Conservation (phyloP, 768 basidiomycete species). For the Favolaschia claudopus region DNA sequence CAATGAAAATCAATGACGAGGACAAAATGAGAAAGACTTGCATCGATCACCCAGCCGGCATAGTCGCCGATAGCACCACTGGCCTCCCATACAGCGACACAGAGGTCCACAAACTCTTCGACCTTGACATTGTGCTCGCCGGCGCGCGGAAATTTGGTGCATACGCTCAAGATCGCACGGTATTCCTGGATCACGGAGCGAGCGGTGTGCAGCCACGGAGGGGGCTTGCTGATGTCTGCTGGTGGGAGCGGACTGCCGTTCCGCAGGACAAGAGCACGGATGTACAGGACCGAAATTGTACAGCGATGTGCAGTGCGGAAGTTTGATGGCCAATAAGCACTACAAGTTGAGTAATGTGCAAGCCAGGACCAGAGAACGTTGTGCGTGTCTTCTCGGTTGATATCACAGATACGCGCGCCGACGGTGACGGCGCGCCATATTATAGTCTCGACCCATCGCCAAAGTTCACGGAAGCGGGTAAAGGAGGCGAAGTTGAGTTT, state of each 20-base stretch:
- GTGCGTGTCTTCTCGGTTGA: constrained; percentile 43
- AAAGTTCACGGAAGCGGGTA: constrained; percentile 77
- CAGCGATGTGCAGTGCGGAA: constrained; percentile 84
- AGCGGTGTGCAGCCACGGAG: constrained; percentile 70
- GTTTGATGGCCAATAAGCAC: constrained; percentile 75
- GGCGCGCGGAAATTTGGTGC: constrained; percentile 81
- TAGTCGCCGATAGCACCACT: constrained; percentile 68
- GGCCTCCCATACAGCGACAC: constrained; percentile 83
- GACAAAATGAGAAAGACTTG: constrained; percentile 52
- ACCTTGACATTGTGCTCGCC: constrained; percentile 82
- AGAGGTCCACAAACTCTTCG: constrained; percentile 83
- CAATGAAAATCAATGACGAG: not conserved
- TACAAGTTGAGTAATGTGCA: constrained; percentile 65
- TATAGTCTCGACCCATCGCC: constrained; percentile 84
- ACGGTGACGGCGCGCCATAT: constrained; percentile 83
- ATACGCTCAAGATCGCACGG: constrained; percentile 67
- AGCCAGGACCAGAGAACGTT: constrained; percentile 70
- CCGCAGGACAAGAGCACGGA: constrained; percentile 74
- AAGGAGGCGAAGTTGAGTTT: constrained; percentile 64
- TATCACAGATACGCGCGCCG: constrained; percentile 55
- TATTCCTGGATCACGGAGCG: constrained; percentile 77
- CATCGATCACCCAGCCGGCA: constrained; percentile 84
- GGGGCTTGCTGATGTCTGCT: constrained; percentile 40
- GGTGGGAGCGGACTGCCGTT: constrained; percentile 35
- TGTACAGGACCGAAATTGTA: constrained; percentile 70